Percentiles rank a stretch among this genome's conserved stretches.
These are phyloP conservation scores for Xylaria sp. DNA, from an alignment of 2,329 filamentous ascomycete genomes.

Conservation along the genomic window DNA sequence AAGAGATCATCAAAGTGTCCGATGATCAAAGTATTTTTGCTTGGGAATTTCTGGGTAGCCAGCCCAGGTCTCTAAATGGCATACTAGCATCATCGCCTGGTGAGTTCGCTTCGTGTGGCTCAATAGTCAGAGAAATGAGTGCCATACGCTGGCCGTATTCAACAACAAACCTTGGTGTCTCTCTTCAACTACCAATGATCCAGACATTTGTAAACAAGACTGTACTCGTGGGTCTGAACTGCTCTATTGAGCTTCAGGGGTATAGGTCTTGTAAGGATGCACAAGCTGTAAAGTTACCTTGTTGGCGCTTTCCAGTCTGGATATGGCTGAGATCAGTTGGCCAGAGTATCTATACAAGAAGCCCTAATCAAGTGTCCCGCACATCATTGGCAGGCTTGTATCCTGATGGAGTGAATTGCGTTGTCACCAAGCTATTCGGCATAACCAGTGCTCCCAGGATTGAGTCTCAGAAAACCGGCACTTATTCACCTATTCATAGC, in stretches of 20 bases:
- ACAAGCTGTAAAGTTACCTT: not conserved
- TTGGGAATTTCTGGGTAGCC: slow-evolving; percentile 38
- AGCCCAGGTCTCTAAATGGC: not conserved
- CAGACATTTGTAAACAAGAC: not conserved
- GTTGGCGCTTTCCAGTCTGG: not conserved
- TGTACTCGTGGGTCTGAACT: not conserved
- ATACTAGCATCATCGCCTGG: slow-evolving; percentile 34
- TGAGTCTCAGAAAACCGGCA: not conserved
- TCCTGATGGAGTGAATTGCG: not conserved
- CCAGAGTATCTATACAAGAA: not conserved
- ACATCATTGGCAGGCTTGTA: not conserved
- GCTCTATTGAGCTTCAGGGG: not conserved
- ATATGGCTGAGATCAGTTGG: not conserved
- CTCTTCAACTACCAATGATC: not conserved
- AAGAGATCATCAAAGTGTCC: slow-evolving; percentile 49
- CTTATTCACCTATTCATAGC: not conserved
- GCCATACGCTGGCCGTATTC: not conserved
- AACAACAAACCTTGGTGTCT: not conserved
- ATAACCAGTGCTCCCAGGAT: not conserved
- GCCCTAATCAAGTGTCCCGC: not conserved
- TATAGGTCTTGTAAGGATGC: not conserved
- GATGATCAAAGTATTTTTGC: slow-evolving; percentile 48
- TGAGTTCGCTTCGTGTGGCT: slow-evolving; percentile 37
- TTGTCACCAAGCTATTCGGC: not conserved
- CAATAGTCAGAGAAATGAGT: slow-evolving; percentile 26